Base-by-base conservation (phyloP, 345 rosid genomes). In the Eucalyptus cloeziana region DNA sequence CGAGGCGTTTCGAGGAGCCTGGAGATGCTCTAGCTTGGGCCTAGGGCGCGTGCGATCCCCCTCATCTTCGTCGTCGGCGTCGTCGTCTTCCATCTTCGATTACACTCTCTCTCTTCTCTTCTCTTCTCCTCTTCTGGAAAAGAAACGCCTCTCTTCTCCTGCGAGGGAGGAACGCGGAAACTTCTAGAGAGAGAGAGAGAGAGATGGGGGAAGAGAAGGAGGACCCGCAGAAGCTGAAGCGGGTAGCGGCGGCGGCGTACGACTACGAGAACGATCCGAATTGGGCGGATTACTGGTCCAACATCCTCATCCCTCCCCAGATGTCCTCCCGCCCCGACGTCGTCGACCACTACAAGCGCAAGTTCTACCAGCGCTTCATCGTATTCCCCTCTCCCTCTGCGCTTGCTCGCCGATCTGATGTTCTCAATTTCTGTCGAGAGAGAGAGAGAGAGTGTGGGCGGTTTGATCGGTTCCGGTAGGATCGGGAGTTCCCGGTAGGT, bases 271-370 rank as follows among this genome's bases (percentile, higher is more conserved):
- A 92, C 92, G 99, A 98, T 88, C 89, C 95, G 7, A 89, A 97
- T 90, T 98, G 98, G 99, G 93, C 96, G 5, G 99, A 95, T 86
- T 98, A 97, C 92, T 96, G 98, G 99, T 95, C 99, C 86, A 97
- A 97, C 88, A 90, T 98, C 92, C 95, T 98, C 90, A 94, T 98
- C 87, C 99, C 99, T 89, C 98, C 98, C 52, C 94, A 94, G 96
- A 89, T 97, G 95, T 94, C 99, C 83, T 94, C 99, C 88, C 97
- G 96, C 88, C 91, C 98, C 67, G 99, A 95, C 86, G 99, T 98
- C 88, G 86, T 96, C 88, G 94, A 94, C 47, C 99, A 97, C 91
- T 97, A 90, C 94, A 98, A 97, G 94, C 96, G 94, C 96, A 98
- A 98, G 92, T 98, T 97, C 95, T 98, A 98, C 91, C 99, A 97